phyloP scores from a whole-genome alignment of 2,329 filamentous ascomycete species.

The Ophiostoma himal-ulmi region DNA sequence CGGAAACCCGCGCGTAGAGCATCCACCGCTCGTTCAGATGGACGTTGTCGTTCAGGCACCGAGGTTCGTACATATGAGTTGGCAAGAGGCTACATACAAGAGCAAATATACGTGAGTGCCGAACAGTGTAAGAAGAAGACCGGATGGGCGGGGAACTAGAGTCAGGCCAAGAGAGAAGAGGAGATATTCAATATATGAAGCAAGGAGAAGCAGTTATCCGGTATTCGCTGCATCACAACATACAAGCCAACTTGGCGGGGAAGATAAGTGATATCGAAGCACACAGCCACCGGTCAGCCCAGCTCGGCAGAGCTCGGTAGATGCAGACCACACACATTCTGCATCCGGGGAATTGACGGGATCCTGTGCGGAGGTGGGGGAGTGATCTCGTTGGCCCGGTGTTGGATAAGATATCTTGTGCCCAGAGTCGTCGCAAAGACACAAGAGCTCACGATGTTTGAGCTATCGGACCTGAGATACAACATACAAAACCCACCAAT shows the following conservation, averaged over 20 bases:
- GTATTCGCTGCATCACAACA: background rate
- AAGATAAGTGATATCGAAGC: background rate
- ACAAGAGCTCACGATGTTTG: background rate
- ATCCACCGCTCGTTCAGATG: background rate
- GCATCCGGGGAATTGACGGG: background rate
- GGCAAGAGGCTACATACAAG: background rate
- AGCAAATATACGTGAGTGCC: background rate
- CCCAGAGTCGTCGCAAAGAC: background rate
- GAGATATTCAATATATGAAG: background rate
- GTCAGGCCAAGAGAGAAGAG: background rate
- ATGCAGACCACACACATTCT: background rate
- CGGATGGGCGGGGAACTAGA: background rate
- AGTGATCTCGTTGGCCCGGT: slow-evolving; percentile 8
- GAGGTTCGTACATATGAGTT: background rate
- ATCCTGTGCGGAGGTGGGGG: background rate
- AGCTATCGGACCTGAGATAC: background rate
- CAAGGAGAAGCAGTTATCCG: background rate
- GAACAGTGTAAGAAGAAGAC: background rate
- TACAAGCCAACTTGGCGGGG: background rate
- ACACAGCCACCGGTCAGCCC: background rate
- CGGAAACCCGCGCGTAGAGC: background rate
- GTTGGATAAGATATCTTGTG: background rate
- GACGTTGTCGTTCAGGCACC: background rate
- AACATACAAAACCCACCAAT: background rate
- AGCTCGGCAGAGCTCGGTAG: background rate